Conservation (phyloP, 1,284 basidiomycete species). For the Puccinia coronata region DNA sequence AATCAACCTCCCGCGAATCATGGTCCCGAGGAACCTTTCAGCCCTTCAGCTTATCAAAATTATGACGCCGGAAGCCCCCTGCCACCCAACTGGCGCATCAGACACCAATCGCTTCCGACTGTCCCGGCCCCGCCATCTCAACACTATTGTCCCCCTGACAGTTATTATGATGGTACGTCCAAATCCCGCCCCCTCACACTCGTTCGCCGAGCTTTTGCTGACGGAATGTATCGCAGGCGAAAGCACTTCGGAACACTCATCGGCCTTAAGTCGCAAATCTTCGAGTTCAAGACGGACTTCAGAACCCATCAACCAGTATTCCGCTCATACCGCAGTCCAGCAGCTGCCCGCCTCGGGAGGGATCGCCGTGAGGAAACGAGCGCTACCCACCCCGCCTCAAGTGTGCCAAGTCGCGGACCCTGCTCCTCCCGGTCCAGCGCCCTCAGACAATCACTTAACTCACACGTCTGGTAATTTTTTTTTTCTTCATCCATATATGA, state of each 20-base stretch:
- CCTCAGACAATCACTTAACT: background rate
- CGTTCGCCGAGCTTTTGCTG: background rate
- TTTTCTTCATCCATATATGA: too few species aligned
- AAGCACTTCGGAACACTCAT: background rate
- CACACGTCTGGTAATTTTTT: background rate
- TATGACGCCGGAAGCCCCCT: background rate
- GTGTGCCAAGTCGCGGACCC: background rate
- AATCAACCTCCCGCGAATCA: background rate
- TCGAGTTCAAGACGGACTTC: constrained; percentile 30
- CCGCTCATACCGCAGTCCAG: background rate
- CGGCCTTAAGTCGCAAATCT: background rate
- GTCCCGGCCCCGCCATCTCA: constrained; percentile 20
- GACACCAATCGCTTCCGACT: constrained; percentile 43
- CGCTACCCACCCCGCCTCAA: constrained; percentile 39
- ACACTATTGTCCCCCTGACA: background rate
- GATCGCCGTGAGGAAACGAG: constrained; percentile 18
- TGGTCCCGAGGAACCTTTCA: background rate
- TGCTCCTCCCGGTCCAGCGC: background rate
- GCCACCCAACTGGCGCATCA: constrained; percentile 13
- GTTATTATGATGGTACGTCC: constrained; percentile 17
- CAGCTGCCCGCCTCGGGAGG: background rate
- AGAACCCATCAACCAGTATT: constrained; percentile 26
- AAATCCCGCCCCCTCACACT: background rate
- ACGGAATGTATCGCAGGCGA: background rate
- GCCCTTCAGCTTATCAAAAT: background rate